These are phyloP conservation scores for Vigna reflexopilosa DNA, from an alignment of 306 rosid genomes.

Conservation along the genomic window DNA sequence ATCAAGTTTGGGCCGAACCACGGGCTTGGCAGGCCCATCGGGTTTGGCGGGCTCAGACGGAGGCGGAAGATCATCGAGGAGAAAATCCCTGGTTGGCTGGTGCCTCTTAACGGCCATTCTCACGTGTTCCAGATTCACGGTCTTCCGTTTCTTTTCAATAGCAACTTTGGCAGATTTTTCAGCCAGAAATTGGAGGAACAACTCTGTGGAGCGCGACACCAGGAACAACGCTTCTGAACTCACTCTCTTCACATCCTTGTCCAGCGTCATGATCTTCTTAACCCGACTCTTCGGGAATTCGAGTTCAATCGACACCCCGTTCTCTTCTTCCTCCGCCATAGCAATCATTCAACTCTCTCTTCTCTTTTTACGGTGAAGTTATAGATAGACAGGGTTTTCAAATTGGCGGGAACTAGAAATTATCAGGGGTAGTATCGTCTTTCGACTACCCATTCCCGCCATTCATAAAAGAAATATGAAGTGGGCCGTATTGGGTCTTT, in stretches of 20 bases:
- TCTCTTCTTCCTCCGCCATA: slow-evolving; percentile 58
- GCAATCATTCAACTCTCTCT: neutral
- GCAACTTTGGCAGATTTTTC: slow-evolving; percentile 69
- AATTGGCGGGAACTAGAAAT: slow-evolving; percentile 52
- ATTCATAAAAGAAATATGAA: neutral
- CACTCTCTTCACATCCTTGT: slow-evolving; percentile 67
- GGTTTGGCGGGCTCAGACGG: slow-evolving; percentile 54
- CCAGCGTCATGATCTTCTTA: slow-evolving; percentile 84
- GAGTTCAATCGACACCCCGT: slow-evolving; percentile 38
- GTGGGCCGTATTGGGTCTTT: neutral
- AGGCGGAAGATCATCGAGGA: slow-evolving; percentile 75
- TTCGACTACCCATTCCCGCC: slow-evolving; percentile 9
- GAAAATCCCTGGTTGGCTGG: slow-evolving; percentile 77
- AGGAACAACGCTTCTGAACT: slow-evolving; percentile 78
- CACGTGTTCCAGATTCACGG: slow-evolving; percentile 74
- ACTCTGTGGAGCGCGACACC: slow-evolving; percentile 73
- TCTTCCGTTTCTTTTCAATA: slow-evolving; percentile 79
- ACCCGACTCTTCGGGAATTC: slow-evolving; percentile 73
- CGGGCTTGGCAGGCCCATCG: slow-evolving; percentile 45
- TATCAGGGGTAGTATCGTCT: slow-evolving; percentile 25
- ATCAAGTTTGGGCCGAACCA: slow-evolving; percentile 37
- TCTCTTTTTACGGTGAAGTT: neutral
- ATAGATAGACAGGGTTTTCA: slow-evolving; percentile 40
- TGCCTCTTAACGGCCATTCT: slow-evolving; percentile 78
- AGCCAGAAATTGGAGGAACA: slow-evolving; percentile 79